A percentile compares a stretch with the other conserved stretches of the same genome.
These are phyloP conservation scores for Cucurbita pepo DNA, from an alignment of 306 rosid species.

Conservation along the genomic window DNA sequence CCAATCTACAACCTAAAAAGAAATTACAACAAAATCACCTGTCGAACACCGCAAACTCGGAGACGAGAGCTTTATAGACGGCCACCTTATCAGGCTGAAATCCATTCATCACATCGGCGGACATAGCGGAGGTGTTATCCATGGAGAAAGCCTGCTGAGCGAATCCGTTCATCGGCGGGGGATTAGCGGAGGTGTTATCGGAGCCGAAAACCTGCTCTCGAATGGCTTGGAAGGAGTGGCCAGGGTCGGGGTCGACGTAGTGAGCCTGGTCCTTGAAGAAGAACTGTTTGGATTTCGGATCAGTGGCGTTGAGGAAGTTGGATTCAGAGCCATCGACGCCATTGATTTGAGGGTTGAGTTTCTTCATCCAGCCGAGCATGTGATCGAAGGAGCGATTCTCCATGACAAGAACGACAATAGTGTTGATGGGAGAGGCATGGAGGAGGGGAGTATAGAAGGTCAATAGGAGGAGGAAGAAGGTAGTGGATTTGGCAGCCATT, in stretches of 20 bases:
- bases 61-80: conserved; percentile 55
- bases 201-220: conserved; percentile 75
- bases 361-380: conserved; percentile 98
- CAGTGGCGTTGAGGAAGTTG: conserved; percentile 15
- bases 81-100: conserved; percentile 41
- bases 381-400: conserved; percentile 93
- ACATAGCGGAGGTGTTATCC: conserved; percentile 48
- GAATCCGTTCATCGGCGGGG: conserved; percentile 77
- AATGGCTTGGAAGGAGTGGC: conserved; percentile 81
- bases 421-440: conserved; percentile 47
- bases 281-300: conserved; percentile 38
- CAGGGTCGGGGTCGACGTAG: conserved; percentile 80
- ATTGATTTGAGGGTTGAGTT: conserved; percentile 45
- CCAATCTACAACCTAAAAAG: neutral
- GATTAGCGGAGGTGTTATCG: conserved; percentile 15
- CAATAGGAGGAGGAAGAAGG: conserved; percentile 2
- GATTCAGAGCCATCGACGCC: conserved; percentile 65
- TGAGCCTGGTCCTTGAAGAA: conserved; percentile 32
- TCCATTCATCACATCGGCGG: conserved; percentile 60
- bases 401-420: conserved; percentile 66
- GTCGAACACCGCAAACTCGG: conserved; percentile 73
- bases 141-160: conserved; percentile 65
- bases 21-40: conserved; percentile 21
- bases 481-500: neutral
- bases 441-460: neutral